Evolutionary conservation across 306 rosid species (phyloP).

Genomic region (Mimosa bimucronata): DNA sequence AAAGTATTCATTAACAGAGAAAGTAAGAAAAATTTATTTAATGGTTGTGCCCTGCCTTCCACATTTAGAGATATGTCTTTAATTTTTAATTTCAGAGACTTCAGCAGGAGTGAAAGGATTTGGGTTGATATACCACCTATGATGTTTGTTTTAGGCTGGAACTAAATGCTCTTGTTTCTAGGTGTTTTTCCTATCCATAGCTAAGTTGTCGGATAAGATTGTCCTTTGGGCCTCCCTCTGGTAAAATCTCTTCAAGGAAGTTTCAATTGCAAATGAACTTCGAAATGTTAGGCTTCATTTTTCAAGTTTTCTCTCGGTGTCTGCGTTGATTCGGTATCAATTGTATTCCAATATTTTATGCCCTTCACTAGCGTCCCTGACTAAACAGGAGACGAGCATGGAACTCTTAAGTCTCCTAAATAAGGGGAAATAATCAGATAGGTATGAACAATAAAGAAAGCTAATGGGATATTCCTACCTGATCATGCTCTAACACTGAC

Average conservation of each 20-base stretch:
- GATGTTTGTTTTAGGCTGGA: not conserved
- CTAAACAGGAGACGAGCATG: not conserved
- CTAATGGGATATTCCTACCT: not conserved
- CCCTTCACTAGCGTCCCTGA: too few species aligned
- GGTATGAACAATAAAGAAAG: not conserved
- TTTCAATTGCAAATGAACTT: not conserved
- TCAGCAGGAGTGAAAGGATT: not conserved
- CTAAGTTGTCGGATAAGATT: not conserved
- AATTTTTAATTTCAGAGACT: not conserved
- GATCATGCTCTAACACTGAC: not conserved
- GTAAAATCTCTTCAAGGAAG: not conserved
- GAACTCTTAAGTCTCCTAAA: not conserved
- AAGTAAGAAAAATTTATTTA: constrained; percentile 1
- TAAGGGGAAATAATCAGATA: not conserved
- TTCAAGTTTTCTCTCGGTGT: not conserved
- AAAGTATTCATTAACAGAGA: not conserved
- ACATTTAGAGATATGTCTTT: not conserved
- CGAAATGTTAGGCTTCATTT: not conserved
- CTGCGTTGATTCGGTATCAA: not conserved
- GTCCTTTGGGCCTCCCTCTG: not conserved
- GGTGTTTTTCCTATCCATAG: not conserved
- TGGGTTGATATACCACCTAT: not conserved
- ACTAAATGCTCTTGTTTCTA: not conserved
- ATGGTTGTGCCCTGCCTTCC: not conserved
- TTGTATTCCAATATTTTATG: not conserved